Base-by-base conservation (phyloP, 2,329 filamentous ascomycete genomes). In the Claviceps africana region DNA sequence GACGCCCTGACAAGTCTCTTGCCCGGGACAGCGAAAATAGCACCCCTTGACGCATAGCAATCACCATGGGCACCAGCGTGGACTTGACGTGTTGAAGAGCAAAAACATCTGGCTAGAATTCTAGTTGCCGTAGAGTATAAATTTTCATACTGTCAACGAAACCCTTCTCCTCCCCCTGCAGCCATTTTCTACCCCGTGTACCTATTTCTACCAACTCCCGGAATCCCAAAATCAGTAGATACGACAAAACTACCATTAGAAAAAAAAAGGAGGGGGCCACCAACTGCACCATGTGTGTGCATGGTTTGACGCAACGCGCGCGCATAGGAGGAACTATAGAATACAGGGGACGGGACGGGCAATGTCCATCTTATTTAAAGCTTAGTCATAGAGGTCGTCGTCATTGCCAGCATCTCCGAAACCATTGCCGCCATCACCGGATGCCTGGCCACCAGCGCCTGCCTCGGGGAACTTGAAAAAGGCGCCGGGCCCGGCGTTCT, bases 381-480 rank as follows among this genome's bases (percentile, higher is more conserved):
- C 79, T 90, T 90, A 96, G 73, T 95, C 88, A 71, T 97, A 97
- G 68, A 97, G 86, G 73, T 90, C 91, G 71, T 96, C 91, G 66
- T 97, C 91, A 68, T 95, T 90, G 63, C 88, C 91, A 60, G 82
- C 87, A 63, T 90, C 85, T 58, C 89, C 90, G 62, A 93, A 90
- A 48, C 80, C 69, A 73, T 77, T 75, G 59, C 78, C 71, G 56
- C 76, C 70, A 73, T 79, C 67, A 72, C 78, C 60, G 70, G 74
- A 67, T 62, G 72, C 63, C 72, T 78, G 81, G 76, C 85, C 77
- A 78, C 87, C 75, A 21, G 62, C 68, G 21, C 81, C 86, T 61
- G 79, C 86, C 55, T 77, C 75, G 33, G 86, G 91, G 83, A 98
- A 98, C 72, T 94, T 90, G 86, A 98, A 98, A 80, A 93, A 96